Percentiles rank a stretch among this genome's conserved stretches.
phyloP scores from a whole-genome alignment of 805 yeast genomes.

The Alloascoidea africana region DNA sequence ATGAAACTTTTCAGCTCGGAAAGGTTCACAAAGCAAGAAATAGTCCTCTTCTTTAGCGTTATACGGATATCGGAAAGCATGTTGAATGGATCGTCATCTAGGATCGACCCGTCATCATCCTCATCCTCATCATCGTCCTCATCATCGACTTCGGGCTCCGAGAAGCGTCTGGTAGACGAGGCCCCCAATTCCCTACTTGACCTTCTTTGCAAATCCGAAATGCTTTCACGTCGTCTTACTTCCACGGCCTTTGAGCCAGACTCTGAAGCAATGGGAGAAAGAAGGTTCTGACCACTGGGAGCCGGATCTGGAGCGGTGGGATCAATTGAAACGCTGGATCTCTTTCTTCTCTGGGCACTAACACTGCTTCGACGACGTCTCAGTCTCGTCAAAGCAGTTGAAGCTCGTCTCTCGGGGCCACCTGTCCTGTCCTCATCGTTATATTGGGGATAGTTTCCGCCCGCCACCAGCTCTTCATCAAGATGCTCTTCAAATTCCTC shows the following conservation, averaged over 20 bases:
- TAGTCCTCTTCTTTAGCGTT: constrained; percentile 51
- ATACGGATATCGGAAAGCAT: constrained; percentile 37
- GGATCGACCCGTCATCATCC: constrained; percentile 6
- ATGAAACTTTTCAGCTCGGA: constrained; percentile 75
- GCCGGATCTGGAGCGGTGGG: not conserved
- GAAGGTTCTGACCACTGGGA: not conserved
- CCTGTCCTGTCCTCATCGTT: constrained; percentile 5
- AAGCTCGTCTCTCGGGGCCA: not conserved
- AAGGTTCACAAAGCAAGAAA: constrained; percentile 53
- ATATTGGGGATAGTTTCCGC: not conserved
- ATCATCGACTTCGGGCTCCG: constrained; percentile 1
- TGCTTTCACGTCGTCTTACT: no score
- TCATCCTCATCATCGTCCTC: constrained; percentile 4
- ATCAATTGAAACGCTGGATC: not conserved
- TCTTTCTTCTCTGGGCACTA: not conserved
- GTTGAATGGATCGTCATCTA: constrained; percentile 12
- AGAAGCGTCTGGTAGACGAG: no score
- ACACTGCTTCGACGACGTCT: not conserved
- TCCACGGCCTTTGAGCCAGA: no score
- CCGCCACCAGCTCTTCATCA: constrained; percentile 6
- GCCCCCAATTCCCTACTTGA: no score
- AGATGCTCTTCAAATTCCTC: constrained; percentile 37
- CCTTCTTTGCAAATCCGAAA: no score
- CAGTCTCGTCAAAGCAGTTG: constrained; percentile 5
- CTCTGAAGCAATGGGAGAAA: not conserved